Conservation (phyloP, 2,329 filamentous ascomycete genomes). For the Ophiostoma angusticollis region DNA sequence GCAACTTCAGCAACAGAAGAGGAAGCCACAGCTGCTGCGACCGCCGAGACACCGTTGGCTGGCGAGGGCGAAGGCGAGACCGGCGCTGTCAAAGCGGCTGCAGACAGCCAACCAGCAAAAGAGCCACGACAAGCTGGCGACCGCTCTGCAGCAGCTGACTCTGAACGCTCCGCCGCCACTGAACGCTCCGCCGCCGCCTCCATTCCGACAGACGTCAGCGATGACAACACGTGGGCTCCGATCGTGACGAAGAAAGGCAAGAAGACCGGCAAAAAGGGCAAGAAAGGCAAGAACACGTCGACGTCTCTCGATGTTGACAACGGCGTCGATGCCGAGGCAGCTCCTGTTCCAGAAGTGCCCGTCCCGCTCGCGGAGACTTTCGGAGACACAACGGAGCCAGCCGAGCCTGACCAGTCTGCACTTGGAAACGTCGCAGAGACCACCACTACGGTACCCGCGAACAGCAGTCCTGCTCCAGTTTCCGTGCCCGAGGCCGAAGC, state of each 20-base stretch:
- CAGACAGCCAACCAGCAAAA: neutral
- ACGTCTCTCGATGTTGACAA: no score
- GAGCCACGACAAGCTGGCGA: constrained; percentile 3
- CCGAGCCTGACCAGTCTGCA: neutral
- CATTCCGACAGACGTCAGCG: neutral
- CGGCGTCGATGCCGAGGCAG: neutral
- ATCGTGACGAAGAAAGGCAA: constrained; percentile 2
- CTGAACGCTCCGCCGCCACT: constrained; percentile 1
- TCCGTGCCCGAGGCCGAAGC: neutral
- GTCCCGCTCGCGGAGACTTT: constrained; percentile 6
- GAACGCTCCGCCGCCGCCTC: neutral
- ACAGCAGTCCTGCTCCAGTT: no score
- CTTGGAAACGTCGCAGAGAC: no score
- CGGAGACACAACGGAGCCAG: no score
- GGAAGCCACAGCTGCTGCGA: no score
- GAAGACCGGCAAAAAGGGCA: constrained; percentile 7
- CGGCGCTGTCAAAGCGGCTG: neutral
- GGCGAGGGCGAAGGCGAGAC: neutral
- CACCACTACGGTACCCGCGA: no score
- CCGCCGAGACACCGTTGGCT: no score
- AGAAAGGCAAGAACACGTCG: constrained; percentile 3
- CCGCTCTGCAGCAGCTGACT: constrained; percentile 8
- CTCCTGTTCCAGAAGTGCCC: neutral
- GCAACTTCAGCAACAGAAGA: no score
- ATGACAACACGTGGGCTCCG: neutral